A percentile compares a stretch with the other conserved stretches of the same genome.
phyloP scores from a whole-genome alignment of 1,139 yeast species.

The Yamadazyma kanchanaburiensis region DNA sequence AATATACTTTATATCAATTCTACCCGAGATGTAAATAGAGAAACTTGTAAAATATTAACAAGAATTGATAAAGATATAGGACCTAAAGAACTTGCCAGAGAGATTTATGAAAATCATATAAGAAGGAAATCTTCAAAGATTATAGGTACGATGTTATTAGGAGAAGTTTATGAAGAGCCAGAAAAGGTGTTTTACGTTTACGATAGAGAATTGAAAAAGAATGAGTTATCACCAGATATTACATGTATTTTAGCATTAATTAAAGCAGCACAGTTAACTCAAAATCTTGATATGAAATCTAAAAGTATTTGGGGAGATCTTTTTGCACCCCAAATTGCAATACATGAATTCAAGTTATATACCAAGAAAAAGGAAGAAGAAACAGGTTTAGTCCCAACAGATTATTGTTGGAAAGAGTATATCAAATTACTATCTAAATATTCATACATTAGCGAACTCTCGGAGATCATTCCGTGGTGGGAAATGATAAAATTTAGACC shows the following conservation, averaged over 20 bases:
- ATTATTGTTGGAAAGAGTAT: slow-evolving; percentile 49
- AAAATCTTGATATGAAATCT: slow-evolving; percentile 12
- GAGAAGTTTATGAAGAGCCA: slow-evolving; percentile 44
- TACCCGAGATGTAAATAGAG: slow-evolving; percentile 1
- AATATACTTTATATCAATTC: slow-evolving; percentile 16
- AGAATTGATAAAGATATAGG: not conserved
- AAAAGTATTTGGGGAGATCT: slow-evolving; percentile 43
- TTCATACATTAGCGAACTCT: slow-evolving; percentile 47
- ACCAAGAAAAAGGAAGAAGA: slow-evolving; percentile 19
- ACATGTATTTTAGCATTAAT: slow-evolving; percentile 43
- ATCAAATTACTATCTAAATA: slow-evolving; percentile 48
- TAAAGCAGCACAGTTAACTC: slow-evolving; percentile 25
- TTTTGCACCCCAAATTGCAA: slow-evolving; percentile 60
- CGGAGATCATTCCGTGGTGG: slow-evolving; percentile 57
- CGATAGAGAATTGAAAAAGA: slow-evolving; percentile 17
- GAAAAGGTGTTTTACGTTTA: slow-evolving; percentile 32
- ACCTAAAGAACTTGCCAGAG: slow-evolving; percentile 3
- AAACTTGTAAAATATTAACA: not conserved
- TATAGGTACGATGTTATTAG: slow-evolving; percentile 39
- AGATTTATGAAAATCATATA: slow-evolving; percentile 17
- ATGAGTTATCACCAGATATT: slow-evolving; percentile 26
- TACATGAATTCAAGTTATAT: slow-evolving; percentile 48
- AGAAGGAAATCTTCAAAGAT: slow-evolving; percentile 21
- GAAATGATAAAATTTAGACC: slow-evolving; percentile 51
- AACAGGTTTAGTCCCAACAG: slow-evolving; percentile 37